Percentiles rank a stretch among this genome's conserved stretches.
phyloP scores from a whole-genome alignment of 305 asterid species.

The Salvia sclarea region DNA sequence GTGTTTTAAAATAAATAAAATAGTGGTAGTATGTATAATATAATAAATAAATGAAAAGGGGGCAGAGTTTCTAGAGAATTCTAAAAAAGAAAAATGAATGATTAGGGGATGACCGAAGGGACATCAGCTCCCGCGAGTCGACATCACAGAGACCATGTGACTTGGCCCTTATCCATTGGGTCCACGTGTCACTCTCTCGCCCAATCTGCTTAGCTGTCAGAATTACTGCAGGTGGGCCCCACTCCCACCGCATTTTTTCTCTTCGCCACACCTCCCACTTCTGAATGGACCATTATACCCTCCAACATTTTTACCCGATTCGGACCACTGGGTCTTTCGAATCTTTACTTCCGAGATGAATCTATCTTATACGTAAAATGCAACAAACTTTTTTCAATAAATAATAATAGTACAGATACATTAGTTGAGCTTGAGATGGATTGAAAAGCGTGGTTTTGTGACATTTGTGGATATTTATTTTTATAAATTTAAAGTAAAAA shows the following conservation, averaged over 20 bases:
- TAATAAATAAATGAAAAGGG: background rate
- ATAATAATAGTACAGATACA: background rate
- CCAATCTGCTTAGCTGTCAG: conserved; percentile 42
- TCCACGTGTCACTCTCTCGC: conserved; percentile 41
- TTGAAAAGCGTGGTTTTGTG: background rate
- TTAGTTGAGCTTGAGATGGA: background rate
- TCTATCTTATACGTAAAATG: too few species aligned
- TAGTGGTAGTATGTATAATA: background rate
- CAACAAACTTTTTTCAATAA: too few species aligned
- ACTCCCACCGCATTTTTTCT: conserved; percentile 33
- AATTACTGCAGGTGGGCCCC: conserved; percentile 29
- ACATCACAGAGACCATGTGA: conserved; percentile 37
- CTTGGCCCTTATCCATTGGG: conserved; percentile 36
- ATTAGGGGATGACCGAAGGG: conserved; percentile 29
- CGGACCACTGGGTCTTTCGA: too few species aligned
- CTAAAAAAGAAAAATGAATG: background rate
- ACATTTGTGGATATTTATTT: background rate
- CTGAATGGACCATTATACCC: conserved; percentile 3
- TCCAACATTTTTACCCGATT: background rate
- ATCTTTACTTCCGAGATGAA: background rate
- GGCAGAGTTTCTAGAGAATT: conserved; percentile 25
- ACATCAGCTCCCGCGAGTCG: conserved; percentile 33
- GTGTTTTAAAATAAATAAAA: too few species aligned
- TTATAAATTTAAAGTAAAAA: background rate
- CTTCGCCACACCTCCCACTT: background rate